Evolutionary conservation across 2,329 filamentous ascomycete genomes (phyloP), one percentile per base, ranked within the genome.

Genomic region (Pseudohalonectria lignicola): DNA sequence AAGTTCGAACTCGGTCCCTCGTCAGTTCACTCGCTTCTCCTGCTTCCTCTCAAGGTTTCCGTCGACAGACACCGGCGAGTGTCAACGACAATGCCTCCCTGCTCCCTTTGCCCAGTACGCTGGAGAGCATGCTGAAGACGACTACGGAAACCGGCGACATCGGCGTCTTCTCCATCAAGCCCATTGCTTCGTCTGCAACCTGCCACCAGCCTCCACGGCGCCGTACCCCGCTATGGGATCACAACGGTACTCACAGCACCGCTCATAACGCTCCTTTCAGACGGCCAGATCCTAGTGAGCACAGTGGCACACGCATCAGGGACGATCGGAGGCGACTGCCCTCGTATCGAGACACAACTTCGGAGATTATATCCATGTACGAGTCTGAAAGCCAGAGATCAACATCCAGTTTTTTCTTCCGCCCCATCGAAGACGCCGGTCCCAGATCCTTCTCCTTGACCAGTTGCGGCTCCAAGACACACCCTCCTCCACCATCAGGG

Each of bases 91-190:
- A 65, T 39, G 50, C 56, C 21, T 51, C 53, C 20, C 54, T 69
- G 36, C 59, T 68, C 12, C 60, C 56, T 33, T 69, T 62, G 1
- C 70, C 73, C 1, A 71, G 67, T 5, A 70, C 70, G 2, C 56
- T 79, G n/a, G 68, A 76, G 46, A 70, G 73, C 52, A 79, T 80
- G 76, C 60, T 80, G 41, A 79, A 73, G 56, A 79, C 70, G 4
- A 78, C 72, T 1, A 79, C 75, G 1, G 76, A 80, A 49, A 77
- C 74, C 8, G 75, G 76, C n/a, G 74, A 80, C 46, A 75, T 77
- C 45, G 74, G 74, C 4, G 56, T 71, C 36, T 79, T 78, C 52
- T 74, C 70, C 37, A 73, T 76, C 46, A 64, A 60, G 34, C 60
- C 66, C 7, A 40, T 58, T 13, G 53, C 52, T 9, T 56, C 60